Conservation (phyloP, 2,329 filamentous ascomycete species). For the Aspergillus versicolor region DNA sequence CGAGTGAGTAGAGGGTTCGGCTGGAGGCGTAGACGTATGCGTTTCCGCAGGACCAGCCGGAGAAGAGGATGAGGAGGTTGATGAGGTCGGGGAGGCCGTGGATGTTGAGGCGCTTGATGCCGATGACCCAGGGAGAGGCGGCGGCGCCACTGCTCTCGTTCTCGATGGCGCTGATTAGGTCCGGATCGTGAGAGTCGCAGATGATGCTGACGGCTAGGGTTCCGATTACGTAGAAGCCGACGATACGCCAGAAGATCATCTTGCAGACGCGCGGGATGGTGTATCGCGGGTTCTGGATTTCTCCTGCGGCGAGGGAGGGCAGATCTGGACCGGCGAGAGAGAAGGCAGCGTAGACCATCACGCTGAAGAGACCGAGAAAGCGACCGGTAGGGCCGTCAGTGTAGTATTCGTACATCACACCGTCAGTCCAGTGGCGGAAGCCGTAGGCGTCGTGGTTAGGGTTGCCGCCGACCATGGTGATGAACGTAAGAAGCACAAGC, state of each 20-base stretch:
- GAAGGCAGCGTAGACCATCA: slow-evolving; percentile 67
- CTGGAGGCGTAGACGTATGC: slow-evolving; percentile 59
- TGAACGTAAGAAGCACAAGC: slow-evolving; percentile 71
- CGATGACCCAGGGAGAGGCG: slow-evolving; percentile 71
- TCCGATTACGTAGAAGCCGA: slow-evolving; percentile 72
- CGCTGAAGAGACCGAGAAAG: slow-evolving; percentile 71
- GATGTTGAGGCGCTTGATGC: slow-evolving; percentile 65
- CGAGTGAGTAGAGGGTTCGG: slow-evolving; percentile 50
- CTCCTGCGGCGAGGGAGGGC: slow-evolving; percentile 59
- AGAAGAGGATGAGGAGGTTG: slow-evolving; percentile 72
- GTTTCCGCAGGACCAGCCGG: slow-evolving; percentile 68
- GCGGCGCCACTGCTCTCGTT: slow-evolving; percentile 62
- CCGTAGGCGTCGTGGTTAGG: slow-evolving; percentile 68
- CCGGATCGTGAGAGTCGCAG: slow-evolving; percentile 63
- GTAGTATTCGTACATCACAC: slow-evolving; percentile 66
- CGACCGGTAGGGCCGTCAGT: slow-evolving; percentile 63
- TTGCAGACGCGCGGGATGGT: slow-evolving; percentile 72
- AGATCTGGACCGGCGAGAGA: slow-evolving; percentile 64
- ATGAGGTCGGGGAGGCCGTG: slow-evolving; percentile 67
- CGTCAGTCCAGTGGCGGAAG: slow-evolving; percentile 63
- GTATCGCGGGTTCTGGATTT: slow-evolving; percentile 67
- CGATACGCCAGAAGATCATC: slow-evolving; percentile 74
- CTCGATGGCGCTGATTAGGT: slow-evolving; percentile 59
- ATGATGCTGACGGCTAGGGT: slow-evolving; percentile 68
- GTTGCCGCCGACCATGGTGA: slow-evolving; percentile 79